A percentile compares a stretch with the other conserved stretches of the same genome.
Conservation (phyloP, 1,284 basidiomycete species). For the Sporisorium iseilematis-ciliati region DNA sequence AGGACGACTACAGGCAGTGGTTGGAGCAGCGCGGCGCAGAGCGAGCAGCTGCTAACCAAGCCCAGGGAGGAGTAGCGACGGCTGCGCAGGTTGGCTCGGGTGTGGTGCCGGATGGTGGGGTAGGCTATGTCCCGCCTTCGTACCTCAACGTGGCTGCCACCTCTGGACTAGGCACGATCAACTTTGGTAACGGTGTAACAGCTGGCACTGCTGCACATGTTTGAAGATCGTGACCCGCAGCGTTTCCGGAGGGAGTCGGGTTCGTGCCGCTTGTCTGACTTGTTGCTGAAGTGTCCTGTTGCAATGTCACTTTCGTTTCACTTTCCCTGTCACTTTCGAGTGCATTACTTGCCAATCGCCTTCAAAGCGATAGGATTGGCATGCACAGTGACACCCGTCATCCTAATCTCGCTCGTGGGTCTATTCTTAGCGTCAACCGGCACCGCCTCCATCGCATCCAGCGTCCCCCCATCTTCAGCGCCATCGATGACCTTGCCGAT, state of each 20-base stretch:
- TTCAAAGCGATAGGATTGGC: slow-evolving; percentile 89
- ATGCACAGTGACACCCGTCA: slow-evolving; percentile 88
- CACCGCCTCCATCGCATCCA: slow-evolving; percentile 76
- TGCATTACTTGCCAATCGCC: slow-evolving; percentile 38
- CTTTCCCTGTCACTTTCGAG: not conserved
- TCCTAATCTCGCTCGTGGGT: slow-evolving; percentile 84
- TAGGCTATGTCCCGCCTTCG: slow-evolving; percentile 22
- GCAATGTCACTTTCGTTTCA: not conserved
- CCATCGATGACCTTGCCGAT: slow-evolving; percentile 67
- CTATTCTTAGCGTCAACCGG: slow-evolving; percentile 91
- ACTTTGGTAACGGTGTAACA: slow-evolving; percentile 31
- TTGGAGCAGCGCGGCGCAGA: slow-evolving; percentile 23
- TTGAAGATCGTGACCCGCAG: not conserved
- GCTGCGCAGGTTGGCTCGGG: not conserved
- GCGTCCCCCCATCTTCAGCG: slow-evolving; percentile 59
- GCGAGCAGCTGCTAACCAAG: not conserved
- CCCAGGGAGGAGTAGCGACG: not conserved
- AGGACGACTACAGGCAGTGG: slow-evolving; percentile 31
- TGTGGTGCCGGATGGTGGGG: slow-evolving; percentile 23
- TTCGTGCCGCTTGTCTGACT: no score
- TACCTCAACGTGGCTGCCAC: slow-evolving; percentile 10
- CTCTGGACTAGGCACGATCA: slow-evolving; percentile 12
- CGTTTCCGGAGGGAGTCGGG: not conserved
- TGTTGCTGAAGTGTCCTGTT: not conserved
- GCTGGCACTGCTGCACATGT: slow-evolving; percentile 31